These are phyloP conservation scores for Zymoseptoria passerinii DNA, from an alignment of 2,329 filamentous ascomycete genomes.

Conservation along the genomic window DNA sequence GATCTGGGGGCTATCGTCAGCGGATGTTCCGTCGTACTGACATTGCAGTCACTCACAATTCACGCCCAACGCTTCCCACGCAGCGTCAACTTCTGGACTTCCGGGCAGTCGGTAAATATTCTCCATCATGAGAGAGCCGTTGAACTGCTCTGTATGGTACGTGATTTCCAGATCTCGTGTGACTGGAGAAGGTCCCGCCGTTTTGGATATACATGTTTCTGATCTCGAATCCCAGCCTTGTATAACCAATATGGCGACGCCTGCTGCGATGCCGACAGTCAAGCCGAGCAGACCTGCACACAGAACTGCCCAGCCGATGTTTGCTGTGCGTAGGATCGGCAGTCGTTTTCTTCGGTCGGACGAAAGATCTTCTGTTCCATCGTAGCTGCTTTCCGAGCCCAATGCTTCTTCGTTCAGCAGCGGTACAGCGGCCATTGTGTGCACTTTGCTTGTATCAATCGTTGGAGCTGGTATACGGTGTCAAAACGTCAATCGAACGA, in stretches of 20 bases:
- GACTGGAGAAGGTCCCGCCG: slow-evolving; percentile 10
- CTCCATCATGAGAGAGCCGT: slow-evolving; percentile 49
- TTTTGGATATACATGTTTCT: slow-evolving; percentile 3
- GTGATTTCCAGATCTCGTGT: slow-evolving; percentile 13
- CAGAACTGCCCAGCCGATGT: slow-evolving; percentile 10
- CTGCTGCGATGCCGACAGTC: slow-evolving; percentile 12
- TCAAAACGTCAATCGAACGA: not conserved
- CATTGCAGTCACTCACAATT: slow-evolving; percentile 30
- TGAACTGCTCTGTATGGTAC: slow-evolving; percentile 35
- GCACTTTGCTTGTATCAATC: not conserved
- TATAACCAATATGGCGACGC: slow-evolving; percentile 8
- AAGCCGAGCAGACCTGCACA: slow-evolving; percentile 8
- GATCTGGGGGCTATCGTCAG: not conserved
- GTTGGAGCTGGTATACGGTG: not conserved
- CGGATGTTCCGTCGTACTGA: not conserved
- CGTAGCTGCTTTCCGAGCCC: slow-evolving; percentile 9
- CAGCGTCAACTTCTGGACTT: slow-evolving; percentile 42
- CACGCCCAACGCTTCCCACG: slow-evolving; percentile 47
- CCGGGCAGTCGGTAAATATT: slow-evolving; percentile 45
- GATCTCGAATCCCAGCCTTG: slow-evolving; percentile 2
- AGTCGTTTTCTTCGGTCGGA: not conserved
- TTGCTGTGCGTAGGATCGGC: slow-evolving; percentile 6
- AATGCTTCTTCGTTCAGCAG: slow-evolving; percentile 6
- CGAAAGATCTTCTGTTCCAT: slow-evolving; percentile 8
- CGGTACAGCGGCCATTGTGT: slow-evolving; percentile 8